Percentiles rank a stretch among this genome's conserved stretches.
Evolutionary conservation across 768 basidiomycete genomes (phyloP).

Genomic region (Cystobasidium ongulense): DNA sequence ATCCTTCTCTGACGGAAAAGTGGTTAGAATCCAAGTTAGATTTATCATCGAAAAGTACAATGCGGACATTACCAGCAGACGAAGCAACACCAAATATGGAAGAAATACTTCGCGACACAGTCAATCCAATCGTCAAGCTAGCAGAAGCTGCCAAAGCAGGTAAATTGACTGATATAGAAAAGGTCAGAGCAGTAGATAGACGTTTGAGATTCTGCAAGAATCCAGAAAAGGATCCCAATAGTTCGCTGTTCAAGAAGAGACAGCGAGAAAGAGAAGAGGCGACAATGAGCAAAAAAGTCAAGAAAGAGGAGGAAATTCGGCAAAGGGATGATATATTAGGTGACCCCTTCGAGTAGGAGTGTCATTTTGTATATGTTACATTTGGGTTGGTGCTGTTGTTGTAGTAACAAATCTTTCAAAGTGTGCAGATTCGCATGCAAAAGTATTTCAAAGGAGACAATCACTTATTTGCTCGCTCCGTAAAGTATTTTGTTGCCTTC

Average conservation of each 20-base stretch:
- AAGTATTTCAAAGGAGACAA: too few relatives aligned
- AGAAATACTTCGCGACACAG: conserved; percentile 46
- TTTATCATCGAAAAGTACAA: not conserved
- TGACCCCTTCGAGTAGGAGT: not conserved
- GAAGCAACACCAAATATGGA: conserved; percentile 34
- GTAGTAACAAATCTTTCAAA: too few relatives aligned
- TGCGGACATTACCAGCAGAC: conserved; percentile 21
- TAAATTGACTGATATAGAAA: conserved; percentile 64
- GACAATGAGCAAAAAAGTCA: conserved; percentile 18
- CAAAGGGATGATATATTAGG: not conserved
- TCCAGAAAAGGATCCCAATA: conserved; percentile 90
- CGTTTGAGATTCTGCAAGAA: conserved; percentile 82
- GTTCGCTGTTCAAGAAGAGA: conserved; percentile 44
- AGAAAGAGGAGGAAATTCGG: conserved; percentile 11
- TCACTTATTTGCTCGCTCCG: not conserved
- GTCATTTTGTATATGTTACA: not conserved
- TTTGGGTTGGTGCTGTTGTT: not conserved
- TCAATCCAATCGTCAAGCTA: conserved; percentile 55
- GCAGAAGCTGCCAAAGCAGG: conserved; percentile 51
- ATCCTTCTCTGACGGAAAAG: conserved; percentile 54
- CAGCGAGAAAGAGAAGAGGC: conserved; percentile 15
- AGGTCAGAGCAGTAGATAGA: conserved; percentile 80
- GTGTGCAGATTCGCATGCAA: not conserved
- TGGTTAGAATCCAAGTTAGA: conserved; percentile 50
- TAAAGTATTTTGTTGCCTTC: conserved; percentile 17